Evolutionary conservation across 176 grass and related monocot species (phyloP).

Genomic region (Triticum timopheevii): DNA sequence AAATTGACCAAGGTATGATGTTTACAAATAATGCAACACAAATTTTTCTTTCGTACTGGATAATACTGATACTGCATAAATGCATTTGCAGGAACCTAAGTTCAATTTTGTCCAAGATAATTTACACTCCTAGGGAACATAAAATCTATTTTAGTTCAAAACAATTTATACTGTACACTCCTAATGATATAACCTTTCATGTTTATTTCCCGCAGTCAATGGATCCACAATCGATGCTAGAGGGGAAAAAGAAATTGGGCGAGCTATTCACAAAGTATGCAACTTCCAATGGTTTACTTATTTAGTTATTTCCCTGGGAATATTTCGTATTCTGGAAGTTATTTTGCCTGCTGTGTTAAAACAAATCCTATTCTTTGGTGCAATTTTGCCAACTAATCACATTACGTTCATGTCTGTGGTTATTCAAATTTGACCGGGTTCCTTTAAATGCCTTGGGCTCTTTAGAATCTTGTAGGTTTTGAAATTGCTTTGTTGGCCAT

Average conservation of each 20-base stretch:
- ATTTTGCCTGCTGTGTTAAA: background rate
- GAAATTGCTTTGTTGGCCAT: background rate
- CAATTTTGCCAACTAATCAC: background rate
- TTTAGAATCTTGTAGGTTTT: background rate
- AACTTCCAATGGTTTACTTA: background rate
- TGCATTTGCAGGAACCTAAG: background rate
- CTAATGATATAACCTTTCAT: background rate
- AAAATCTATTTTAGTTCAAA: background rate
- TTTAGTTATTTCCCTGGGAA: background rate
- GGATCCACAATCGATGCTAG: slow-evolving; percentile 49
- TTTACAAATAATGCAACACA: background rate
- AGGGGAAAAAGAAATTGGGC: slow-evolving; percentile 50
- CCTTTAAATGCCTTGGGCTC: background rate
- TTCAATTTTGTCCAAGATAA: background rate
- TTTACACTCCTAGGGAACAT: background rate
- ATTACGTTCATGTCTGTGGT: background rate
- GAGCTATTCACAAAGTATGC: slow-evolving; percentile 69
- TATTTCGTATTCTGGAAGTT: background rate
- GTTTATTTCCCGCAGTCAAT: slow-evolving; percentile 43
- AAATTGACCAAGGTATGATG: background rate
- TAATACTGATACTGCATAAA: background rate
- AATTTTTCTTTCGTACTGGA: background rate
- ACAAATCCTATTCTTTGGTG: background rate
- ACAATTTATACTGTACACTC: background rate
- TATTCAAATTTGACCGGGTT: background rate